Evolutionary conservation across 805 yeast species (phyloP).

Genomic region (Wickerhamomyces chambardii): DNA sequence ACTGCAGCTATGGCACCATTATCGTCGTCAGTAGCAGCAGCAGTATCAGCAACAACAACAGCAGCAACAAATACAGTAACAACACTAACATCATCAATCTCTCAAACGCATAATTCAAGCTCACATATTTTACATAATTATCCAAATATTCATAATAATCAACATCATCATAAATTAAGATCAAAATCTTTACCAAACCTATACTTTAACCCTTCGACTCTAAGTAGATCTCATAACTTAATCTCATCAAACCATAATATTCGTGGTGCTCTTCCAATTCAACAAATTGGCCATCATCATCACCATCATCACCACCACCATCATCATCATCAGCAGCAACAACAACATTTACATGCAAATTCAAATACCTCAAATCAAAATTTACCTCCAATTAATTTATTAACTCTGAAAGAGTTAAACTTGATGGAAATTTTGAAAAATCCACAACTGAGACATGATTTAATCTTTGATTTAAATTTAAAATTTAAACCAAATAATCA

Average conservation of each 20-base stretch:
- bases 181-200: conserved; percentile 20
- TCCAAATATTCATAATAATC: background rate
- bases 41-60: no score
- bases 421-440: conserved; percentile 81
- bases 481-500: conserved; percentile 89
- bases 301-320: conserved; percentile 9
- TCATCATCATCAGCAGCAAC: conserved; percentile 15
- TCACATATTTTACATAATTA: conserved; percentile 48
- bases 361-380: conserved; percentile 32
- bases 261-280: conserved; percentile 8
- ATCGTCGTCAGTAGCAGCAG: no score
- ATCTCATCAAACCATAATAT: no score
- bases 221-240: conserved; percentile 2
- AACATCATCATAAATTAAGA: conserved; percentile 10
- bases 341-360: conserved; percentile 6
- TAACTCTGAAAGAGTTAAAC: conserved; percentile 78
- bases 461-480: conserved; percentile 82
- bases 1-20: no score
- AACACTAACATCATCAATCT: no score
- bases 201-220: conserved; percentile 3
- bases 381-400: conserved; percentile 77
- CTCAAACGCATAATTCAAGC: no score
- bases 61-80: no score
- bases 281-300: conserved; percentile 1
- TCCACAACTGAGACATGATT: conserved; percentile 90